These are phyloP conservation scores for Fonsecaea pedrosoi DNA, from an alignment of 2,329 filamentous ascomycete genomes.

Conservation along the genomic window DNA sequence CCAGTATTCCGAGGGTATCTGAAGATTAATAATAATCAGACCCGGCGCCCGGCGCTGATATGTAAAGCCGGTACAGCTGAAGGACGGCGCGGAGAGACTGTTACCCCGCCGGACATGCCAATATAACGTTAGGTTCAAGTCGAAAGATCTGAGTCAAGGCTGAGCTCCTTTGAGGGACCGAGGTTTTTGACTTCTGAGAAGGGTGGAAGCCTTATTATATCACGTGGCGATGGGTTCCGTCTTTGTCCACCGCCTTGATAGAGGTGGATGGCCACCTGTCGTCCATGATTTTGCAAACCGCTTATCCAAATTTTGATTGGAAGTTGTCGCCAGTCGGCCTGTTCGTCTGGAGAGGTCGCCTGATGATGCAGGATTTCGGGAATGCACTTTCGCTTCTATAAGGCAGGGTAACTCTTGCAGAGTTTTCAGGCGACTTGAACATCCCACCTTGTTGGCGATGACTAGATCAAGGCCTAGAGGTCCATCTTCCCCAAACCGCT, in stretches of 20 bases:
- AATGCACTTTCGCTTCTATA: background rate
- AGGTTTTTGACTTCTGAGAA: background rate
- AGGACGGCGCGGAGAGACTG: conserved; percentile 10
- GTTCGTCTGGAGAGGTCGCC: background rate
- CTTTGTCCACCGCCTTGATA: background rate
- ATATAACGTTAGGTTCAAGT: conserved; percentile 6
- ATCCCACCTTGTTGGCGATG: background rate
- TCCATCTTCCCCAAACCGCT: conserved; percentile 35
- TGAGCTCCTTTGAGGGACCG: background rate
- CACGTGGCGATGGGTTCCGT: background rate
- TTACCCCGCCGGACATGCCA: conserved; percentile 1
- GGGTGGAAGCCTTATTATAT: background rate
- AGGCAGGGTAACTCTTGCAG: background rate
- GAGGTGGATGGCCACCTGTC: background rate
- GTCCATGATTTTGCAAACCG: background rate
- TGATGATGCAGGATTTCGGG: background rate
- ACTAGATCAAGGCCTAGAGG: conserved; percentile 11
- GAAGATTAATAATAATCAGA: background rate
- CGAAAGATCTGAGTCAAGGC: background rate
- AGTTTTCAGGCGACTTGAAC: background rate
- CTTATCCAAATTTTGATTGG: background rate
- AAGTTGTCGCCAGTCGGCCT: background rate
- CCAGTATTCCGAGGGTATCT: background rate
- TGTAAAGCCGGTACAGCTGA: background rate
- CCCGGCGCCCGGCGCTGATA: background rate